These are phyloP conservation scores for Dryas octopetala DNA, from an alignment of 306 rosid genomes.

Conservation along the genomic window DNA sequence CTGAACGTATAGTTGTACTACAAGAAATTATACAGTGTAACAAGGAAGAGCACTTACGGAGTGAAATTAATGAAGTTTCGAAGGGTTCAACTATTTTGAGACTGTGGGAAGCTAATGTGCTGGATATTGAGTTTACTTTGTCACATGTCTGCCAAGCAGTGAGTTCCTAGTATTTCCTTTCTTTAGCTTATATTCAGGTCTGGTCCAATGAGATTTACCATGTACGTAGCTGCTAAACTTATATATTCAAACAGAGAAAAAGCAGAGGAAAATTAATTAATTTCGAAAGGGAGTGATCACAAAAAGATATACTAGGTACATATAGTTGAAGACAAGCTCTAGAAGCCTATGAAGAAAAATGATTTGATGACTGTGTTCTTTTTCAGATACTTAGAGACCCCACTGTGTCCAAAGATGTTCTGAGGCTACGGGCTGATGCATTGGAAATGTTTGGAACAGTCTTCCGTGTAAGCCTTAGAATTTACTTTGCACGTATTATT, in stretches of 20 bases:
- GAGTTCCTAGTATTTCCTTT: constrained; percentile 43
- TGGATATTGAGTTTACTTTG: constrained; percentile 67
- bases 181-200: not conserved
- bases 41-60: constrained; percentile 46
- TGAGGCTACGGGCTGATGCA: constrained; percentile 62
- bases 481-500: not conserved
- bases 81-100: constrained; percentile 66
- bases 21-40: constrained; percentile 34
- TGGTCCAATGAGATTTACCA: not conserved
- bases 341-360: not conserved
- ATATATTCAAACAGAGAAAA: not conserved
- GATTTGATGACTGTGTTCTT: constrained; percentile 6
- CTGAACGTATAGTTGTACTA: constrained; percentile 70
- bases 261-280: not conserved
- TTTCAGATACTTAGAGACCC: constrained; percentile 73
- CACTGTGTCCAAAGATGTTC: constrained; percentile 56
- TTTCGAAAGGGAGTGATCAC: not conserved
- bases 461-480: constrained; percentile 56
- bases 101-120: constrained; percentile 68
- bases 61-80: constrained; percentile 62
- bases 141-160: constrained; percentile 75
- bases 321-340: too few relatives aligned
- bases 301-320: too few relatives aligned
- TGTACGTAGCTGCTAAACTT: not conserved
- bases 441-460: constrained; percentile 66